phyloP scores from a whole-genome alignment of 371 early-diverging fungal species.

The Syncephalastrum sp. region DNA sequence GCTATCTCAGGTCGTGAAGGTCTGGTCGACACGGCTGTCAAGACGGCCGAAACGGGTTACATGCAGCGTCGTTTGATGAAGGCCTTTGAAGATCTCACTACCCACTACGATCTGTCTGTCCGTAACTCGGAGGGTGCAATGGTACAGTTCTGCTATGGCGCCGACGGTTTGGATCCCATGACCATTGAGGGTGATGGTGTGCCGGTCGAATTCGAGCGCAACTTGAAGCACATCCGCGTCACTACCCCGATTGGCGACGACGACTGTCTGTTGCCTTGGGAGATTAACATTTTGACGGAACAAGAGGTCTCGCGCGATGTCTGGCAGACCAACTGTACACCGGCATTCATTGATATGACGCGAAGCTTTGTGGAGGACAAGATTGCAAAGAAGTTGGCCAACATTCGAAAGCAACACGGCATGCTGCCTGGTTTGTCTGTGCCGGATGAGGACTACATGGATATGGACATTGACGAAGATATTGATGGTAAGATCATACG shows the following conservation, averaged over 20 bases:
- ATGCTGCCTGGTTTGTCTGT: constrained; percentile 55
- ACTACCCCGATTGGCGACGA: constrained; percentile 27
- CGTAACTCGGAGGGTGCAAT: constrained; percentile 92
- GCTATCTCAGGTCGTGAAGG: constrained; percentile 99
- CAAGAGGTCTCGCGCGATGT: constrained; percentile 44
- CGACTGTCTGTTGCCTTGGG: constrained; percentile 66
- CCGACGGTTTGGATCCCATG: constrained; percentile 97
- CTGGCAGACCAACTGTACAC: constrained; percentile 66
- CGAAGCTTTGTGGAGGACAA: constrained; percentile 52
- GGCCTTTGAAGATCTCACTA: constrained; percentile 96
- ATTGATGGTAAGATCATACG: constrained; percentile 19
- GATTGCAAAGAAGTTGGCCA: constrained; percentile 53
- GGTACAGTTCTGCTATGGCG: constrained; percentile 98
- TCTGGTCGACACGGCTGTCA: constrained; percentile 99
- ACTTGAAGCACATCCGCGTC: constrained; percentile 66
- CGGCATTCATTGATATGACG: constrained; percentile 64
- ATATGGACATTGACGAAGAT: constrained; percentile 62
- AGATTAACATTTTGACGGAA: constrained; percentile 62
- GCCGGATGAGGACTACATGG: constrained; percentile 66
- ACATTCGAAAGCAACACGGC: constrained; percentile 45
- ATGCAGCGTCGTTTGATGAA: constrained; percentile 99
- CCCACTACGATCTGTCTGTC: constrained; percentile 96
- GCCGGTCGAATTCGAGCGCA: constrained; percentile 89
- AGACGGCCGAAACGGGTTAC: constrained; percentile 99
- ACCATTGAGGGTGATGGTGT: constrained; percentile 90